Evolutionary conservation across 495 filamentous ascomycete species (phyloP).

Genomic region (Aspergillus ellipticus): DNA sequence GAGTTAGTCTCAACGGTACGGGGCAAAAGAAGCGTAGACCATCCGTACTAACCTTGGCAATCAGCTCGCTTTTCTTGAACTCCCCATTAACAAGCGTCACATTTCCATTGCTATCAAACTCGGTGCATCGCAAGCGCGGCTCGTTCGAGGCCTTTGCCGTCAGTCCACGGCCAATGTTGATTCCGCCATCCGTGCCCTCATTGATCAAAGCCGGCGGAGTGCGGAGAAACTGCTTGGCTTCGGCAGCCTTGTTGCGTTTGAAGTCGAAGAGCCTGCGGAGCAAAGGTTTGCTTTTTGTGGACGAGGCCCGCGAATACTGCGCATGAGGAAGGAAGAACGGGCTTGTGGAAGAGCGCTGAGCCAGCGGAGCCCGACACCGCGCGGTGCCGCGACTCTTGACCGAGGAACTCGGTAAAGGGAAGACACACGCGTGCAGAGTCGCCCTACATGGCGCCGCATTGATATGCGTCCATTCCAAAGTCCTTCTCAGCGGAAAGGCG

Average conservation of each 20-base stretch:
- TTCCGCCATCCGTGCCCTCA: slow-evolving; percentile 36
- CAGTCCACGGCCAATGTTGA: slow-evolving; percentile 56
- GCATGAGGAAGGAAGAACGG: background rate
- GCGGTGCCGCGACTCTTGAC: slow-evolving; percentile 4
- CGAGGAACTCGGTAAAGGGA: slow-evolving; percentile 4
- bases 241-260: slow-evolving; percentile 29
- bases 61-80: slow-evolving; percentile 94
- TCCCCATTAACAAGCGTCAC: slow-evolving; percentile 94
- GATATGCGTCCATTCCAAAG: slow-evolving; percentile 25
- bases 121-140: slow-evolving; percentile 82
- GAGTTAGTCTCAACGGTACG: background rate
- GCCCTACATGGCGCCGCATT: slow-evolving; percentile 11
- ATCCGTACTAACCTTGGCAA: slow-evolving; percentile 71
- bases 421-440: slow-evolving; percentile 10
- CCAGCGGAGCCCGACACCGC: slow-evolving; percentile 11
- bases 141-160: slow-evolving; percentile 73
- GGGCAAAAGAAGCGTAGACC: background rate
- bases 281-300: slow-evolving; percentile 46
- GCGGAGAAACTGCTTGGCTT: slow-evolving; percentile 20
- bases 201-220: slow-evolving; percentile 28
- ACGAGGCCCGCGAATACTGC: slow-evolving; percentile 31
- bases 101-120: slow-evolving; percentile 89
- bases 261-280: slow-evolving; percentile 54
- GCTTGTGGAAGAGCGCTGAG: background rate
- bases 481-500: slow-evolving; percentile 13